Evolutionary conservation across 225 moss, liverwort and hornwort genomes (phyloP).

Genomic region (Sphagnum tenellum): DNA sequence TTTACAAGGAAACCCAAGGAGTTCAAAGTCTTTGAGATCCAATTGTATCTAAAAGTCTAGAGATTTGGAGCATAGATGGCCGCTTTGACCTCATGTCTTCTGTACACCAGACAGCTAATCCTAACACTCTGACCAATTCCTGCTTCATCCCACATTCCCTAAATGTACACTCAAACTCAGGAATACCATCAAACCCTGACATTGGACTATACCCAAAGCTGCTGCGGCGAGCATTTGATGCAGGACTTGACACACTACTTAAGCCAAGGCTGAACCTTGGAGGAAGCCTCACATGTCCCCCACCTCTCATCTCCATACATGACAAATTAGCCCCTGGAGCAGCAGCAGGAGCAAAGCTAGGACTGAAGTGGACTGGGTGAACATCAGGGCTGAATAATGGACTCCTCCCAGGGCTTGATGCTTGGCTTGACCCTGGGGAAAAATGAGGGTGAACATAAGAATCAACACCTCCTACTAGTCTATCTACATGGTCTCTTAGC

Average conservation of each 20-base stretch:
- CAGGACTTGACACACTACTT: constrained; percentile 4
- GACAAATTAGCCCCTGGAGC: no score
- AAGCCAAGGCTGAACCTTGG: constrained; percentile 2
- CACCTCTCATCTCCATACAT: not conserved
- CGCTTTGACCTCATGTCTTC: constrained; percentile 17
- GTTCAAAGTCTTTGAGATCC: no score
- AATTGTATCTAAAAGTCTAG: constrained; percentile 7
- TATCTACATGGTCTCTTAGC: constrained; percentile 1
- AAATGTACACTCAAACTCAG: constrained; percentile 4
- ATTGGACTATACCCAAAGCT: constrained; percentile 5
- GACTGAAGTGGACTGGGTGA: no score
- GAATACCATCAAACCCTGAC: constrained; percentile 6
- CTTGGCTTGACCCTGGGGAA: constrained; percentile 4
- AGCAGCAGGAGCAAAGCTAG: no score
- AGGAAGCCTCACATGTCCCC: not conserved
- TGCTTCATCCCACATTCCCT: constrained; percentile 1
- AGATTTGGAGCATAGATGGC: constrained; percentile 18
- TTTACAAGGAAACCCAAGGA: no score
- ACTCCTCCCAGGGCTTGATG: not conserved
- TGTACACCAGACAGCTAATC: constrained; percentile 17
- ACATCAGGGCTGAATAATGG: constrained; percentile 7
- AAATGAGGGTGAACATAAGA: constrained; percentile 1
- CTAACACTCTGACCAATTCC: constrained; percentile 7
- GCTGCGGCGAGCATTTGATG: not conserved
- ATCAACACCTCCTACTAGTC: not conserved